Evolutionary conservation across 2,329 filamentous ascomycete genomes (phyloP), one percentile per base, ranked within the genome.

Genomic region (Calonectria pteridis): DNA sequence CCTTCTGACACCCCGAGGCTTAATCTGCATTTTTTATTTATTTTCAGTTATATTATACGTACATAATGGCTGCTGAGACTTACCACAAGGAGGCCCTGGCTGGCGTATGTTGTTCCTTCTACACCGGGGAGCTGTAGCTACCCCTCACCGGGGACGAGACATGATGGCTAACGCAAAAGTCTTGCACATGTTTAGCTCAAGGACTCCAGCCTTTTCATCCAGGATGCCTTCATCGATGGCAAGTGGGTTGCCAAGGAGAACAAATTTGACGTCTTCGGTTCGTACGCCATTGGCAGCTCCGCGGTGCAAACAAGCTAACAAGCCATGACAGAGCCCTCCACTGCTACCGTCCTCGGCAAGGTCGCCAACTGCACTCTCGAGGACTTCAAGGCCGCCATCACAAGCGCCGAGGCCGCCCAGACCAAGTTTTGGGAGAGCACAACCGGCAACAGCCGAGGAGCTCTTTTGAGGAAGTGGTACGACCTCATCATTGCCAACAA

Each of bases 71-170:
- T 70, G 75, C 74, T 33, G 76, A 80, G 73, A 80, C 33, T 49
- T 80, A 80, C 71, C 79, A 80, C 78, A 80, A 80, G 74, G 77
- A 80, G 78, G 79, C 75, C 73, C 72, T 80, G 69, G 69, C 79
- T 53, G 73, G 74, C 53, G 79, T 80, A 71, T 64, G 79, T 77
- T 51, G 14, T 29, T n/a, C 20, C 55, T 26, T 18, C 35, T 49
- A 14, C 49, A 37, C 46, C 14, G 33, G 35, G 37, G 59, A 51
- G 51, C 23, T 67, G 37, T 66, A 35, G 66, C 14, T 64, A 40
- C 58, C 58, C 66, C 43, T 63, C 67, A 71, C 28, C n/a, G 10
- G 6, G 51, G 14, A 62, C 31, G 9, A 58, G 29, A 26, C 26
- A 28, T 26, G 6, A 40, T 51, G 29, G 58, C 79, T 81, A 73